Evolutionary conservation across 768 basidiomycete species (phyloP).

Genomic region (Boletus rex-veris): DNA sequence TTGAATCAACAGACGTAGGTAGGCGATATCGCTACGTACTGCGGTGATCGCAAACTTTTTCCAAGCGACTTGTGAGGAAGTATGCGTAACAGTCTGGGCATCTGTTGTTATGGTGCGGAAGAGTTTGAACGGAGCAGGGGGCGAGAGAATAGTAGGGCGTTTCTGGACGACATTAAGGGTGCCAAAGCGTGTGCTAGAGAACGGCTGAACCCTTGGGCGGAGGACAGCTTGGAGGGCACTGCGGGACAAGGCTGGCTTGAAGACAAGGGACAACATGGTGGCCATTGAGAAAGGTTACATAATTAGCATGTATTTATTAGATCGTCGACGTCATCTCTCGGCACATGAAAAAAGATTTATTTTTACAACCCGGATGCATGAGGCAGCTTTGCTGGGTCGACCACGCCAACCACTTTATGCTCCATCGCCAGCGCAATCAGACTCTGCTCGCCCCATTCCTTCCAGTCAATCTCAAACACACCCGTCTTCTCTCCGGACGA

Average conservation of each 20-base stretch:
- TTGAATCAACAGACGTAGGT: not conserved
- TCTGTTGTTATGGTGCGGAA: slow-evolving; percentile 53
- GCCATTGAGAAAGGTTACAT: not conserved
- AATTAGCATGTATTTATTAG: slow-evolving; percentile 10
- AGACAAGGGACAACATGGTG: slow-evolving; percentile 17
- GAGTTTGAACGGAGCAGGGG: slow-evolving; percentile 23
- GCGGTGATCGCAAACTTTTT: slow-evolving; percentile 51
- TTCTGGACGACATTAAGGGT: slow-evolving; percentile 29
- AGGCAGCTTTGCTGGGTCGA: slow-evolving; percentile 50
- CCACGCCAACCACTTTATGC: slow-evolving; percentile 61
- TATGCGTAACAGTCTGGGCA: slow-evolving; percentile 33
- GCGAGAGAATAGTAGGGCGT: slow-evolving; percentile 21
- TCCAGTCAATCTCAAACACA: slow-evolving; percentile 79
- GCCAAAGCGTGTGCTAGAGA: slow-evolving; percentile 17
- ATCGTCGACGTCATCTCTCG: slow-evolving; percentile 13
- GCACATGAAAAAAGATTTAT: not conserved
- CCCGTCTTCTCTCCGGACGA: slow-evolving; percentile 58
- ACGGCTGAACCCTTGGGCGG: slow-evolving; percentile 15
- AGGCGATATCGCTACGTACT: slow-evolving; percentile 33
- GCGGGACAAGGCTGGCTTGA: slow-evolving; percentile 19
- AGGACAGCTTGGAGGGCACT: slow-evolving; percentile 19
- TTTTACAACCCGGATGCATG: not conserved
- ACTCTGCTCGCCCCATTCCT: slow-evolving; percentile 48
- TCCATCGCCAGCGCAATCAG: slow-evolving; percentile 70
- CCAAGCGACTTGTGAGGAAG: slow-evolving; percentile 44